Evolutionary conservation across 441 rosid genomes (phyloP).

Genomic region (Corymbia calophylla): DNA sequence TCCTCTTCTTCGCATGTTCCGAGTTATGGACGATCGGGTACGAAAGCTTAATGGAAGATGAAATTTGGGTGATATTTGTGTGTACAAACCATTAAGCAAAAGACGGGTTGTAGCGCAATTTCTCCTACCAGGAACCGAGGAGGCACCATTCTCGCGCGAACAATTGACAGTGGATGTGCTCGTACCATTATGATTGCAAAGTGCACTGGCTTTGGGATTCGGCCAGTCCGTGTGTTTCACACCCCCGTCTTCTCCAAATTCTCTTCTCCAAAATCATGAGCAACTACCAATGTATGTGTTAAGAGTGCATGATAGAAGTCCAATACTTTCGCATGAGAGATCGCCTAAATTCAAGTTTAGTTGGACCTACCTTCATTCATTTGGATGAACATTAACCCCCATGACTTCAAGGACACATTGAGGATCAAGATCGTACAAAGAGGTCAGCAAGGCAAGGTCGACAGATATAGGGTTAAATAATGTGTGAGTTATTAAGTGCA

Average conservation of each 20-base stretch:
- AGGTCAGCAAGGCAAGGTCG: background rate
- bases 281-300: background rate
- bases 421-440: background rate
- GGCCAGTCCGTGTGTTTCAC: too few relatives aligned
- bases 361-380: background rate
- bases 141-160: accelerated
- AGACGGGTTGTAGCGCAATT: background rate
- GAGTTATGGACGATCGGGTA: background rate
- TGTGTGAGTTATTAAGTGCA: too few relatives aligned
- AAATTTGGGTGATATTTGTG: background rate
- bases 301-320: accelerated
- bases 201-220: too few relatives aligned
- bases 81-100: background rate
- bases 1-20: background rate
- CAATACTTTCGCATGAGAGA: background rate
- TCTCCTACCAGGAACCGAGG: background rate
- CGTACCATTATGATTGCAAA: background rate
- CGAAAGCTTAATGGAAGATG: background rate
- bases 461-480: background rate
- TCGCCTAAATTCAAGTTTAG: background rate
- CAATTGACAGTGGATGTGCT: background rate
- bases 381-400: background rate
- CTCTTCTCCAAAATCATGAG: too few relatives aligned
- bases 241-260: too few relatives aligned
- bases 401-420: background rate